Evolutionary conservation across 2,329 filamentous ascomycete species (phyloP), one percentile per base, ranked within the genome.

Genomic region (Daldinia sp.): DNA sequence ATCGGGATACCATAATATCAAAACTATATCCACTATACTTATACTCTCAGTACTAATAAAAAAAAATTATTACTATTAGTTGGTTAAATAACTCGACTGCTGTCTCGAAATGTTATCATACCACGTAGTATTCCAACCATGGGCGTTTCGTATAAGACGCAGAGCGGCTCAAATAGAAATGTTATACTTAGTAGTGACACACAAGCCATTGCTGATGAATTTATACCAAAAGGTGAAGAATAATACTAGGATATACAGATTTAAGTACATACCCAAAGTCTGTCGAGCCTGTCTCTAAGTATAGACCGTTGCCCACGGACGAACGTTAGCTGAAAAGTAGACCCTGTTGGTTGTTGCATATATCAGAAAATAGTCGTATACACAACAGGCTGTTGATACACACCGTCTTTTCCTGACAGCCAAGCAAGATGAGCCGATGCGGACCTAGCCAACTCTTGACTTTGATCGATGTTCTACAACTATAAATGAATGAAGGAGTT

Each of bases 401-500:
- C 53, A 35, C 23, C 51, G 23, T 48, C 52, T 34, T 17, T 34
- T 47, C 10, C 48, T 39, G 34, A 48, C 27, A 29, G 23, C 52
- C 48, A 61, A 56, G 37, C 49, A 21, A 30, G 37, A 25, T 5
- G 27, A 56, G 10, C 25, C 64, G 65, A 67, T 67, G 51, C 47
- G 25, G 41, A 47, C 56, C n/a, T 30, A 41, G 19, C 1, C 37
- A 43, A 13, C 19, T 17, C 8, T 43, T 21, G 7, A 47, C 50
- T 11, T 61, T 49, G 58, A 67, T 67, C 65, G 65, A 63, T 11
- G 65, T 66, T 61, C 53, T 61, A 66, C 61, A 55, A 41, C 47
- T 21, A 19, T 21, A 30, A 27, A 10, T 39, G 17, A 32, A 43
- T 4, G 32, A 15, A 37, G 34, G 19, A 56, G 27, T 19, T 49